These are phyloP conservation scores for Solanum phureja DNA, from an alignment of 257 asterid genomes.

Conservation along the genomic window DNA sequence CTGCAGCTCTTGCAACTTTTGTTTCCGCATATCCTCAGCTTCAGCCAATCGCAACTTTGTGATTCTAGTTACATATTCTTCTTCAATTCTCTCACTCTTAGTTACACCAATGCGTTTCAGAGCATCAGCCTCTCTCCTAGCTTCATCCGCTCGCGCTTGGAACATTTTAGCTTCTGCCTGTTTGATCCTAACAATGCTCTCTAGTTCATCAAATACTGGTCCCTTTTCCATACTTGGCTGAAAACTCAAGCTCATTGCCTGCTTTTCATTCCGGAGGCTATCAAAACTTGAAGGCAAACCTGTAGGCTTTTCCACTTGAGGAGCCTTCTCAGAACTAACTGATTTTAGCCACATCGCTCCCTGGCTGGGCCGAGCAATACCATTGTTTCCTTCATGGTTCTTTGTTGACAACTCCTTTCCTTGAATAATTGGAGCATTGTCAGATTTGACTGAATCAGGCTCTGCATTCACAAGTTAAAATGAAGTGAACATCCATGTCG, in stretches of 20 bases:
- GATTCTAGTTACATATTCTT: conserved; percentile 57
- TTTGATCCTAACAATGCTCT: conserved; percentile 82
- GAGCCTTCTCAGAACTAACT: conserved; percentile 14
- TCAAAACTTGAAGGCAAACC: conserved; percentile 31
- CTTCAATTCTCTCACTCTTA: conserved; percentile 68
- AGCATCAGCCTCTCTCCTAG: conserved; percentile 81
- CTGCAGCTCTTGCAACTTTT: conserved; percentile 75
- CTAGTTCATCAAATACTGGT: conserved; percentile 71
- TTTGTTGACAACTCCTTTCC: conserved; percentile 35
- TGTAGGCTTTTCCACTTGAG: conserved; percentile 41
- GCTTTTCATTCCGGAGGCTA: conserved; percentile 30
- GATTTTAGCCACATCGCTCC: conserved; percentile 59
- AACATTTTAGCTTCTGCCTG: conserved; percentile 93
- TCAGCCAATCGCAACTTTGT: conserved; percentile 58
- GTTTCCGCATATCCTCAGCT: conserved; percentile 89
- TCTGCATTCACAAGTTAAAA: conserved; percentile 33
- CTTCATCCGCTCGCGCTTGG: conserved; percentile 85
- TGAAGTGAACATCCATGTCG: background rate
- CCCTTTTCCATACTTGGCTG: conserved; percentile 31
- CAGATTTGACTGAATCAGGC: conserved; percentile 32
- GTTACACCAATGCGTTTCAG: conserved; percentile 54
- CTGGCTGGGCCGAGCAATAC: conserved; percentile 46
- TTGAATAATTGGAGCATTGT: conserved; percentile 18
- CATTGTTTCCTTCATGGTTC: conserved; percentile 41
- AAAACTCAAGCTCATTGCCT: conserved; percentile 24